These are phyloP conservation scores for Fusarium sororula DNA, from an alignment of 2,329 filamentous ascomycete genomes.

Conservation along the genomic window DNA sequence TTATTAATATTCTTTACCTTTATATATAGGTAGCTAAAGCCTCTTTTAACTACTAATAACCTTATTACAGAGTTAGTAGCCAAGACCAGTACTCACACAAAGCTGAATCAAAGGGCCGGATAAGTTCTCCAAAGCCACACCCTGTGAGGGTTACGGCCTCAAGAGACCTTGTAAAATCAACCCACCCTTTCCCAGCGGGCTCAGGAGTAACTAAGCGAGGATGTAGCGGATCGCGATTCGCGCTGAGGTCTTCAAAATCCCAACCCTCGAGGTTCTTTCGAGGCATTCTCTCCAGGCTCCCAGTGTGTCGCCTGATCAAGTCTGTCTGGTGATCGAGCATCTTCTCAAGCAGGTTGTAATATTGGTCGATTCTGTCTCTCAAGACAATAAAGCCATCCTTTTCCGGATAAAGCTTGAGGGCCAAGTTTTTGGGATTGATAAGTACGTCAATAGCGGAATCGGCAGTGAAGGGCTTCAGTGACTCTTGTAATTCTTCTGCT, in stretches of 20 bases:
- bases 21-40: no score
- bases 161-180: fast-evolving
- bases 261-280: neutral
- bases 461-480: fast-evolving
- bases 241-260: neutral
- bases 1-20: no score
- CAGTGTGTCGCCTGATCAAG: fast-evolving
- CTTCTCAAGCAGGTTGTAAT: neutral
- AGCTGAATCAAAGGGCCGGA: fast-evolving
- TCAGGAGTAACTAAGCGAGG: fast-evolving
- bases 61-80: fast-evolving
- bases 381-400: neutral
- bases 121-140: neutral
- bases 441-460: neutral
- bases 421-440: neutral
- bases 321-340: neutral
- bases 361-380: neutral
- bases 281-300: fast-evolving
- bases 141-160: fast-evolving
- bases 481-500: fast-evolving
- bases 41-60: no score
- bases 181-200: neutral
- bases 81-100: neutral
- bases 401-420: neutral
- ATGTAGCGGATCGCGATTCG: neutral